Conservation (phyloP, 1,284 basidiomycete genomes). For the Sanghuangporus baumii region DNA sequence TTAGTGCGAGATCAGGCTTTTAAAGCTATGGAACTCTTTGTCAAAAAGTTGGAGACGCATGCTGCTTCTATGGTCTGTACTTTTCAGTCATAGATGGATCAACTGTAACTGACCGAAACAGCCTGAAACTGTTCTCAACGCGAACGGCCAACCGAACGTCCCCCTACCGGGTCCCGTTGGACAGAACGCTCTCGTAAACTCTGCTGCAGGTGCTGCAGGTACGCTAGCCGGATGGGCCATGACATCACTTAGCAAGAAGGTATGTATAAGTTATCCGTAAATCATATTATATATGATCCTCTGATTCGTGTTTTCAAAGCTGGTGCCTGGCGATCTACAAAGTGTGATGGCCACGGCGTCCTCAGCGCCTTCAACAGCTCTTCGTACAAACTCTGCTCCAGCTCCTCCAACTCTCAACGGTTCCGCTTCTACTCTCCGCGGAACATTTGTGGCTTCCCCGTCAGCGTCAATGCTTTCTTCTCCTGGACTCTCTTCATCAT, state of each 20-base stretch:
- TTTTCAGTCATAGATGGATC: neutral
- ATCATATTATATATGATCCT: neutral
- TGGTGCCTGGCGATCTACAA: constrained; percentile 68
- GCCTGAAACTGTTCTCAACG: constrained; percentile 62
- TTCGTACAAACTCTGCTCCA: constrained; percentile 35
- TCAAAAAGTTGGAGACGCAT: constrained; percentile 78
- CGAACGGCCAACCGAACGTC: constrained; percentile 30
- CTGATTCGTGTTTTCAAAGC: constrained; percentile 32
- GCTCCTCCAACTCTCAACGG: constrained; percentile 21
- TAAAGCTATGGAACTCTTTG: constrained; percentile 82
- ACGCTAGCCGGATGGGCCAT: constrained; percentile 94
- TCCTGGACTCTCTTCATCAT: constrained; percentile 16
- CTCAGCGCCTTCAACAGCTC: constrained; percentile 28
- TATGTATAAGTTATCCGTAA: constrained; percentile 23
- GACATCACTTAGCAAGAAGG: constrained; percentile 77
- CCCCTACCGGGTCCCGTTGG: constrained; percentile 33
- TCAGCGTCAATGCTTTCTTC: constrained; percentile 17
- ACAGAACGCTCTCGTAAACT: constrained; percentile 66
- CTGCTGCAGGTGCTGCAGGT: constrained; percentile 85
- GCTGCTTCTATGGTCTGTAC: constrained; percentile 69
- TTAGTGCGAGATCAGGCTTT: constrained; percentile 92
- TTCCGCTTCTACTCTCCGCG: constrained; percentile 8
- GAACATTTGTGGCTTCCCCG: neutral
- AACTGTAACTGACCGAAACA: constrained; percentile 26
- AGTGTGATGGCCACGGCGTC: constrained; percentile 44